Evolutionary conservation across 352 stramenopile species (phyloP), one percentile per base, ranked within the genome.

Genomic region (Phytophthora hibernalis): DNA sequence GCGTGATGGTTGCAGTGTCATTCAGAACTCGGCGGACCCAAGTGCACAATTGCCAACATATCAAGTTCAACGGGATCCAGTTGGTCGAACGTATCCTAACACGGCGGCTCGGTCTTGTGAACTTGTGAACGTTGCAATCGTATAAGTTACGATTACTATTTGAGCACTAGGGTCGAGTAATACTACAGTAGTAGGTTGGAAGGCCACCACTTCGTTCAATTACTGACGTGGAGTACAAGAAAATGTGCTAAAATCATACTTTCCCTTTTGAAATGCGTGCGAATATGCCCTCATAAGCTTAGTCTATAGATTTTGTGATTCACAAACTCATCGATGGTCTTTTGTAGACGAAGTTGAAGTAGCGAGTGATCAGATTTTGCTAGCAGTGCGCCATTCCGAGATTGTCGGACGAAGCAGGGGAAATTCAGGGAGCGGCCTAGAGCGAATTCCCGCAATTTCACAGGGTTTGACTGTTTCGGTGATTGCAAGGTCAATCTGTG

Each of bases 381-480:
- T 50, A 61, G 68, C 57, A 61, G 57, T 22, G 35, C 63, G 63
- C 52, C 45, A 72, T 70, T 55, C 56, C 35, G 22, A 53, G 54
- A 68, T 74, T 71, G 67, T 71, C 61, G 28, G 35, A 67, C 66
- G 60, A 58, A 40, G 20, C 40, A 10, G 18, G 22, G 24, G 45
- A 63, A 68, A 37, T 71, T 62, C 60, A 66, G 62, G 28, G 21
- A 18, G 6, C 28, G 4, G 15, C 43, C 8, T 20, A 15, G 18
- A 10, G 35, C 44, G 21, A 43, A 43, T 43, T 21, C 37, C 37
- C 20, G 37, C n/a, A 6, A 1, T 21, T 43, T 43, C 37, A 43
- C 15, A 49, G 24, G 35, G 57, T 62, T 43, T 24, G 43, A 53
- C 30, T 64, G 11, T 69, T 67, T 71, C 55, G 47, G 49, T 66